Percentiles rank a stretch among this genome's conserved stretches.
Evolutionary conservation across 129 eudicot species (phyloP).

Genomic region (Saposhnikovia divaricata): DNA sequence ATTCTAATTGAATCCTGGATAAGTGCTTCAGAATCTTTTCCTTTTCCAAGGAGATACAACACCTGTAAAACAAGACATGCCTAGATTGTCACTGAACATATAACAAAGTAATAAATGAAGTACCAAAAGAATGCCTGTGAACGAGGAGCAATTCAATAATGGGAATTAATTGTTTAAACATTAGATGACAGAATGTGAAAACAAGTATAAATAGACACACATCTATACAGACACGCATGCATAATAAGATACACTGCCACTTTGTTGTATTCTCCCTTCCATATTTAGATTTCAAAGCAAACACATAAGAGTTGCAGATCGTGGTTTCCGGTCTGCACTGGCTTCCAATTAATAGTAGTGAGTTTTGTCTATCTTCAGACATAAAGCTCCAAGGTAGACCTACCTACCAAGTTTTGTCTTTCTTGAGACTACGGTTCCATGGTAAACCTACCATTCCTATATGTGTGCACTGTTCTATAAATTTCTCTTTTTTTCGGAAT

Average conservation of each 20-base stretch:
- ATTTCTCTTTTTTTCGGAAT: too few species aligned
- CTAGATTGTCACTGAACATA: not conserved
- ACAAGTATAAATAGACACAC: not conserved
- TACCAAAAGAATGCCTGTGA: not conserved
- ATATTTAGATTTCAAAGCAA: not conserved
- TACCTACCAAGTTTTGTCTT: too few species aligned
- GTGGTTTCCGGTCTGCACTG: too few species aligned
- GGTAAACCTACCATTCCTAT: too few species aligned
- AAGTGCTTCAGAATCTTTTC: conserved; percentile 59
- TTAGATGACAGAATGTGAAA: not conserved
- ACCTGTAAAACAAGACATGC: conserved; percentile 35
- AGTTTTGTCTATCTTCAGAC: too few species aligned
- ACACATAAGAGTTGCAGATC: not conserved
- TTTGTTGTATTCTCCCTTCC: not conserved
- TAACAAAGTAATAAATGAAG: not conserved
- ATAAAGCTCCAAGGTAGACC: too few species aligned
- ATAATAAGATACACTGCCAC: not conserved
- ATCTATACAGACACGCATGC: not conserved
- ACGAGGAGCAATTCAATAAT: not conserved
- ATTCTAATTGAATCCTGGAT: conserved; percentile 60
- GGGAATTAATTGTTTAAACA: not conserved
- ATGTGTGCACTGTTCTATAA: too few species aligned
- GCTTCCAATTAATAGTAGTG: too few species aligned
- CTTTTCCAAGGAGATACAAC: conserved; percentile 61
- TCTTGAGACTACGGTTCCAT: too few species aligned